phyloP scores from a whole-genome alignment of 2,329 filamentous ascomycete genomes.

The Botryosphaeria agaves region DNA sequence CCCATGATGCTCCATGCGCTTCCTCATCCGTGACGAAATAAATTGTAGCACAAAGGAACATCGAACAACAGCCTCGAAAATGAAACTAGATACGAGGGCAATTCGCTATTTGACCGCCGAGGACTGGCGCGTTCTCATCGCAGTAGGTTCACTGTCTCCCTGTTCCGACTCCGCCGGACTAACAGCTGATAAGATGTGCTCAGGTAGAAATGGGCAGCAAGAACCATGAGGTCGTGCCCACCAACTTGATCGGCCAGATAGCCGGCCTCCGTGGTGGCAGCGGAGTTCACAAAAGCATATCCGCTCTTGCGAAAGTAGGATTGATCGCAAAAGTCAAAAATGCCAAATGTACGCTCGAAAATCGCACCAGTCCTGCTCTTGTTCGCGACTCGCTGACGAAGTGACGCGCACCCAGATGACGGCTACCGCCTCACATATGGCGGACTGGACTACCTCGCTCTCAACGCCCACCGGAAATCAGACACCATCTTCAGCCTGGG shows the following conservation, averaged over 20 bases:
- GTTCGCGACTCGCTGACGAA: conserved; percentile 2
- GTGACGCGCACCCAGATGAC: conserved; percentile 50
- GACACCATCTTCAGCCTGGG: conserved; percentile 81
- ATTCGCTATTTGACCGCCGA: conserved; percentile 83
- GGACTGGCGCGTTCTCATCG: conserved; percentile 89
- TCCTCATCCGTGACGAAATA: too few species aligned
- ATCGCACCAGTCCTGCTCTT: conserved; percentile 2
- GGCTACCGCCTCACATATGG: conserved; percentile 95
- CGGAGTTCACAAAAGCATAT: conserved; percentile 75
- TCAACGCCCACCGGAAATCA: conserved; percentile 71
- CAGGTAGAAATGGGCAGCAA: conserved; percentile 87
- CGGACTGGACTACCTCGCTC: conserved; percentile 89
- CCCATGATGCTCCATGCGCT: too few species aligned
- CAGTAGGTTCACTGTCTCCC: conserved; percentile 38
- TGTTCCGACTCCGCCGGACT: conserved; percentile 9
- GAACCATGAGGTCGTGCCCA: conserved; percentile 95
- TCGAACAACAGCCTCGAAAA: conserved; percentile 32
- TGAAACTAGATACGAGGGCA: conserved; percentile 91
- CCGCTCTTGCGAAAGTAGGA: conserved; percentile 75
- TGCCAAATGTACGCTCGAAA: conserved; percentile 46
- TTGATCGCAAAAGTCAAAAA: conserved; percentile 90
- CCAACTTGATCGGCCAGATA: conserved; percentile 68
- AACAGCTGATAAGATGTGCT: conserved; percentile 6
- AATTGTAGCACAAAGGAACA: too few species aligned
- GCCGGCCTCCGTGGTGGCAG: conserved; percentile 57